A percentile compares a stretch with the other conserved stretches of the same genome.
These are phyloP conservation scores for Clarireedia hainanense DNA, from an alignment of 2,329 filamentous ascomycete species.

Conservation along the genomic window DNA sequence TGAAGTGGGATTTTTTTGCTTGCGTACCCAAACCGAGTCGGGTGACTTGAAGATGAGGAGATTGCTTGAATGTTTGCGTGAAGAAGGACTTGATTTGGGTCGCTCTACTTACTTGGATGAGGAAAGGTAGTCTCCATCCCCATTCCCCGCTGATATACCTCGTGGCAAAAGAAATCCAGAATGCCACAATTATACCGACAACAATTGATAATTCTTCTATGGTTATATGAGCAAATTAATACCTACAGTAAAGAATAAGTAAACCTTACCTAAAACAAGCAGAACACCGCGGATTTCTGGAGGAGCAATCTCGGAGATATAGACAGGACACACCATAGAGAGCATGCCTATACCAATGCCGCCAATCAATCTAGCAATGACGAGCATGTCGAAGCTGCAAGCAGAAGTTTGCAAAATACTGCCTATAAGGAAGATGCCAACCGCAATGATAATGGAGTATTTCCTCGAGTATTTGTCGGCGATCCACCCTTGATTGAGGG, in stretches of 20 bases:
- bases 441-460: slow-evolving; percentile 43
- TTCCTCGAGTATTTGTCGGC: slow-evolving; percentile 45
- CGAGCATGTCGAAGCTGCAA: slow-evolving; percentile 42
- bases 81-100: no score
- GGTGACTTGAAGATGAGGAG: no score
- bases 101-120: neutral
- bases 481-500: slow-evolving; percentile 20
- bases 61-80: no score
- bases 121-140: slow-evolving; percentile 30
- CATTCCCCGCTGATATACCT: slow-evolving; percentile 28
- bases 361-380: slow-evolving; percentile 38
- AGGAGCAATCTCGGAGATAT: slow-evolving; percentile 43
- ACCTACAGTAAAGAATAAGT: neutral
- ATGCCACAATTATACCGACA: slow-evolving; percentile 36
- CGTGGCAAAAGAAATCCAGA: slow-evolving; percentile 37
- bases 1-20: no score
- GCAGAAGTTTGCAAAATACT: slow-evolving; percentile 43
- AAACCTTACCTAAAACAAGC: slow-evolving; percentile 9
- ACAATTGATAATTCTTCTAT: slow-evolving; percentile 32
- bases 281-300: slow-evolving; percentile 28
- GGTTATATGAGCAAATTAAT: neutral
- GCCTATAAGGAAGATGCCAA: slow-evolving; percentile 42
- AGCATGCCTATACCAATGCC: slow-evolving; percentile 41
- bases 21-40: no score
- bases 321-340: slow-evolving; percentile 36